Evolutionary conservation across 2,329 filamentous ascomycete genomes (phyloP).

Genomic region (Ambrosiella cleistominuta): DNA sequence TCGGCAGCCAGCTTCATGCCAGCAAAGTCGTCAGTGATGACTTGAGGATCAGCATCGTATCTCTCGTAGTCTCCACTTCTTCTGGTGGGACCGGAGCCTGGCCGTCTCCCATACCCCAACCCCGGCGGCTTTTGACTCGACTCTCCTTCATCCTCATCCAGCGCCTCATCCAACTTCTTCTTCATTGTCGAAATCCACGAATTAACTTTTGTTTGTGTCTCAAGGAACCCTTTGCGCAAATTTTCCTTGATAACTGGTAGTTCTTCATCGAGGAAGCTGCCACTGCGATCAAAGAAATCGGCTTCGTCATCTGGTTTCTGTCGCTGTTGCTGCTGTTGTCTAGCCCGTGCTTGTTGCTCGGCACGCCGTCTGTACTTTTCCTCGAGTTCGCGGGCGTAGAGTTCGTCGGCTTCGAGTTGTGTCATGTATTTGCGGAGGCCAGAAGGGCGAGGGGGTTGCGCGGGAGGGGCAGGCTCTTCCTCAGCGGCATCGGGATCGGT

Average conservation of each 20-base stretch:
- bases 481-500: conserved; percentile 55
- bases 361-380: conserved; percentile 48
- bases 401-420: conserved; percentile 79
- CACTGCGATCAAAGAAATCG: conserved; percentile 42
- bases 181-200: conserved; percentile 80
- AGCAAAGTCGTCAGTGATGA: conserved; percentile 78
- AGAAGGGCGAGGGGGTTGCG: conserved; percentile 63
- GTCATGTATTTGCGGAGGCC: conserved; percentile 42
- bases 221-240: conserved; percentile 80
- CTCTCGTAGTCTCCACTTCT: conserved; percentile 76
- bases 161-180: conserved; percentile 85
- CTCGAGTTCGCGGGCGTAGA: conserved; percentile 80
- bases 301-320: conserved; percentile 11
- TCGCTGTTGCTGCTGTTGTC: conserved; percentile 24
- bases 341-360: conserved; percentile 40
- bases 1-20: conserved; percentile 46
- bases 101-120: conserved; percentile 27
- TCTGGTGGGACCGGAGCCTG: conserved; percentile 39
- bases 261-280: conserved; percentile 91
- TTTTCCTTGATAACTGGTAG: conserved; percentile 86
- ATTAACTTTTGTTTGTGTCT: conserved; percentile 87
- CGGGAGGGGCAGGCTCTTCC: conserved; percentile 35
- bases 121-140: conserved; percentile 5
- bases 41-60: conserved; percentile 86
- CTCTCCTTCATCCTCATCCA: conserved; percentile 39